These are phyloP conservation scores for Glycine tomentella DNA, from an alignment of 306 rosid genomes.

Conservation along the genomic window DNA sequence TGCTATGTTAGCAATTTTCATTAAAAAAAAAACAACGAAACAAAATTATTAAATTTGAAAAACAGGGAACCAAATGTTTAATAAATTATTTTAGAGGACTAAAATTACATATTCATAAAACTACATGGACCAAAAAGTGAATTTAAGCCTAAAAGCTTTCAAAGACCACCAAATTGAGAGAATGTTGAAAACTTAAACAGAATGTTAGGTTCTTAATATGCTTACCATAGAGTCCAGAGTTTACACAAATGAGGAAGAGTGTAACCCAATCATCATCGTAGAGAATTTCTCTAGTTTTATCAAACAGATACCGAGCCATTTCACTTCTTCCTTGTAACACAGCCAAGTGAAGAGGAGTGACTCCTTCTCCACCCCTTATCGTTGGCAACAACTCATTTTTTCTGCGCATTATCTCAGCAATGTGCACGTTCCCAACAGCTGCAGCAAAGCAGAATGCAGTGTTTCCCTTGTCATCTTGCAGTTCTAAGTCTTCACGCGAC, in stretches of 20 bases:
- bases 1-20: too few relatives aligned
- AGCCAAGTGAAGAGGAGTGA: constrained; percentile 51
- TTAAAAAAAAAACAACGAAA: too few relatives aligned
- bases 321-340: constrained; percentile 45
- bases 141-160: too few relatives aligned
- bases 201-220: background rate
- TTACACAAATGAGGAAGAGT: constrained; percentile 37
- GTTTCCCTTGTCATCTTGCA: constrained; percentile 36
- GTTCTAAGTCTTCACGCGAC: background rate
- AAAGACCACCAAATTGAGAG: background rate
- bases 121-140: too few relatives aligned
- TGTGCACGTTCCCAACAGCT: constrained; percentile 42
- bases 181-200: background rate
- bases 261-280: constrained; percentile 23
- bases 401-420: constrained; percentile 44
- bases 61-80: too few relatives aligned
- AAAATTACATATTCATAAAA: too few relatives aligned
- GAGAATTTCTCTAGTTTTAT: background rate
- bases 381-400: constrained; percentile 24
- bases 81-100: too few relatives aligned
- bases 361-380: constrained; percentile 45
- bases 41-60: too few relatives aligned
- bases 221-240: constrained; percentile 53
- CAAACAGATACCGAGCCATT: constrained; percentile 43
- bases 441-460: constrained; percentile 59